Evolutionary conservation across 1,139 yeast genomes (phyloP).

Genomic region (Torulaspora globosa): DNA sequence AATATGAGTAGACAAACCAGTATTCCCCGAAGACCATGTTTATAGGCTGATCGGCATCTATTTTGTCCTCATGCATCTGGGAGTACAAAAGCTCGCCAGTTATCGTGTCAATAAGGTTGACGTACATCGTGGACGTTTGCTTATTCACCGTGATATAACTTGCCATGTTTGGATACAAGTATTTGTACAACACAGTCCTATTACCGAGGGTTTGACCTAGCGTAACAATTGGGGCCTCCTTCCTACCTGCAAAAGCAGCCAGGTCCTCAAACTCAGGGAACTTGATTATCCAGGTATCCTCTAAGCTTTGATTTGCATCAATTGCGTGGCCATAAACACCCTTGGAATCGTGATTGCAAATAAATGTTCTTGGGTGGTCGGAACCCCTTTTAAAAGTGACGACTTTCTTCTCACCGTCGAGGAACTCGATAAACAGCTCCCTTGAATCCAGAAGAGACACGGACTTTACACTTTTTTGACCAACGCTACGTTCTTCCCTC

Average conservation of each 20-base stretch:
- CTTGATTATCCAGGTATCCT: slow-evolving; percentile 38
- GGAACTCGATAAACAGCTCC: slow-evolving; percentile 4
- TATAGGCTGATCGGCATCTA: slow-evolving; percentile 42
- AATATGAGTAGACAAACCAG: slow-evolving; percentile 73
- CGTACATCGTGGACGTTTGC: slow-evolving; percentile 35
- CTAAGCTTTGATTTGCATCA: slow-evolving; percentile 20
- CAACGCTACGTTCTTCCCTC: slow-evolving; percentile 1
- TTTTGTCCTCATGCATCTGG: slow-evolving; percentile 41
- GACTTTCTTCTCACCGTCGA: slow-evolving; percentile 4
- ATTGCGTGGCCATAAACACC: slow-evolving; percentile 31
- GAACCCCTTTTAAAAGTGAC: slow-evolving; percentile 5
- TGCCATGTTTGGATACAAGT: slow-evolving; percentile 65
- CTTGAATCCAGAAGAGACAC: slow-evolving; percentile 6
- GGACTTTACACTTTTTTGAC: slow-evolving; percentile 5
- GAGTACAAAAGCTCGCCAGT: slow-evolving; percentile 62
- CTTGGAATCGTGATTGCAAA: slow-evolving; percentile 28
- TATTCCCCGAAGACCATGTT: slow-evolving; percentile 70
- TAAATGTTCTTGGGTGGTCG: slow-evolving; percentile 10
- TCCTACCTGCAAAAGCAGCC: slow-evolving; percentile 41
- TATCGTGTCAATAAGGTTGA: slow-evolving; percentile 61
- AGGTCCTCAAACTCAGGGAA: slow-evolving; percentile 37
- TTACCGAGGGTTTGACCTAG: slow-evolving; percentile 68
- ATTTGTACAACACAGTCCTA: slow-evolving; percentile 77
- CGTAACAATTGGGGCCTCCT: slow-evolving; percentile 51
- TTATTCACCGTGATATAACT: slow-evolving; percentile 50